Evolutionary conservation across 2,329 filamentous ascomycete genomes (phyloP).

Genomic region (Aspergillus tubingensis): DNA sequence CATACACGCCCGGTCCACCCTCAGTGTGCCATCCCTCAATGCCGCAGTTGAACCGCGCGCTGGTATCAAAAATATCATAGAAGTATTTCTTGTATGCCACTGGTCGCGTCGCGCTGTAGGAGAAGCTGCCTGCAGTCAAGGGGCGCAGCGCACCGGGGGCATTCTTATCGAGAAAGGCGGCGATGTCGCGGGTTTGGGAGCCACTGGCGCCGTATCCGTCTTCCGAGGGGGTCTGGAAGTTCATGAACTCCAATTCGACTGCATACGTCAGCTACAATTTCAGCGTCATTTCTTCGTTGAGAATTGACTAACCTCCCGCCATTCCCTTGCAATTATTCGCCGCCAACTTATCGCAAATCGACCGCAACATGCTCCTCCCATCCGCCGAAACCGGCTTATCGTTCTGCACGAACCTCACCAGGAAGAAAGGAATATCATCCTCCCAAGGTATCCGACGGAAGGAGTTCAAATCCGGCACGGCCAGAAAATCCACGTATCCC

Average conservation of each 20-base stretch:
- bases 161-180: conserved; percentile 71
- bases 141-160: conserved; percentile 69
- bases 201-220: conserved; percentile 57
- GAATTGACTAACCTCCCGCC: conserved; percentile 70
- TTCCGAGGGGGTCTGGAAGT: conserved; percentile 32
- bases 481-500: conserved; percentile 81
- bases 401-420: conserved; percentile 78
- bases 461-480: conserved; percentile 72
- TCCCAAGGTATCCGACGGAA: conserved; percentile 89
- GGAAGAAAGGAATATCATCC: conserved; percentile 77
- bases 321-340: conserved; percentile 72
- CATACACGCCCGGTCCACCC: conserved; percentile 87
- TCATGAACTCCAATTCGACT: conserved; percentile 85
- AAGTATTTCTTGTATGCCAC: conserved; percentile 89
- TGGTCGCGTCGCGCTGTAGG: conserved; percentile 81
- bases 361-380: conserved; percentile 72
- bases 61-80: conserved; percentile 80
- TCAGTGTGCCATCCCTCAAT: conserved; percentile 95
- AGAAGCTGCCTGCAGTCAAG: conserved; percentile 92
- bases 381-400: conserved; percentile 72
- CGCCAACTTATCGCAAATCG: conserved; percentile 66
- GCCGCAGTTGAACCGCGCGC: conserved; percentile 71
- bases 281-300: background rate
- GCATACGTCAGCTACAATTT: conserved; percentile 1
- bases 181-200: conserved; percentile 77